phyloP scores from a whole-genome alignment of 2,329 filamentous ascomycete species.

The Beauveria brongniartii region DNA sequence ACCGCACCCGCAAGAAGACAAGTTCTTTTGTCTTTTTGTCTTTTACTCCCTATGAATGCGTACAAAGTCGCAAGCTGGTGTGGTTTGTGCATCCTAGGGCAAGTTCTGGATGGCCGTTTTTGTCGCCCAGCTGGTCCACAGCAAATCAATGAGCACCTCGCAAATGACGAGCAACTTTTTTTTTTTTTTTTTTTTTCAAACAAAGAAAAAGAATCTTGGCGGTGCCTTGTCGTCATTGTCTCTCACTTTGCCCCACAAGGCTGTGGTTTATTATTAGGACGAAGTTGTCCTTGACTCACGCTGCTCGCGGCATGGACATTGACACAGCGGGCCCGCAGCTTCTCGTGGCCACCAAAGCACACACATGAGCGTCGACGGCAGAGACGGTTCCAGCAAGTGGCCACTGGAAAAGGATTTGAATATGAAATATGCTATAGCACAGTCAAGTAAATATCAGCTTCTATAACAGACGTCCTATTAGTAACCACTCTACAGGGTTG shows the following conservation, averaged over 20 bases:
- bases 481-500: too few species aligned
- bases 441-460: not conserved
- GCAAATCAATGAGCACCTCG: too few species aligned
- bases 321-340: conserved; percentile 53
- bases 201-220: too few species aligned
- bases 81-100: not conserved
- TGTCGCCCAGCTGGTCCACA: too few species aligned
- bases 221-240: too few species aligned
- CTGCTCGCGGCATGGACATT: conserved; percentile 55
- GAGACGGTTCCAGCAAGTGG: conserved; percentile 19
- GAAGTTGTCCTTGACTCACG: conserved; percentile 40
- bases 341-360: conserved; percentile 16
- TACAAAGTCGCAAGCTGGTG: not conserved
- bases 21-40: conserved; percentile 19
- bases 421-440: not conserved
- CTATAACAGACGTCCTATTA: too few species aligned
- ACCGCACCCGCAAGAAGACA: too few species aligned
- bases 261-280: conserved; percentile 33
- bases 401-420: conserved; percentile 20
- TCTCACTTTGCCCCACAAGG: too few species aligned
- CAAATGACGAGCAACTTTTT: too few species aligned
- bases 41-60: conserved; percentile 37
- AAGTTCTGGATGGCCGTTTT: too few species aligned
- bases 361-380: conserved; percentile 20
- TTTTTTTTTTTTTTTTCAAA: too few species aligned